phyloP scores from a whole-genome alignment of 176 grass and related monocot species.

The Hyparrhenia diplandra region DNA sequence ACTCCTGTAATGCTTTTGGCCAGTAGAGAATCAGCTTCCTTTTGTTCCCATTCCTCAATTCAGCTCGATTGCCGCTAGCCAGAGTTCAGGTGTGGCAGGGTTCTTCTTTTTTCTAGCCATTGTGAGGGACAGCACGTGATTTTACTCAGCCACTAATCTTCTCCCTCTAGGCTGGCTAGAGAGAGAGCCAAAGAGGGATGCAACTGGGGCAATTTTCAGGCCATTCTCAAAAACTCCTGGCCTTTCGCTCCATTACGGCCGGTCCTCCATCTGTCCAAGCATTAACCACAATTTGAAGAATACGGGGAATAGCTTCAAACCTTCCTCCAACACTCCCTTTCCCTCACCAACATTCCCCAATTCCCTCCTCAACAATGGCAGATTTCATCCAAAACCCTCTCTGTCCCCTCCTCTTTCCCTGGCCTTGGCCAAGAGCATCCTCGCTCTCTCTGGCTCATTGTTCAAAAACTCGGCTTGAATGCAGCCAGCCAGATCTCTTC shows the following conservation, averaged over 20 bases:
- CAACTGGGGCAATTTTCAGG: constrained; percentile 67
- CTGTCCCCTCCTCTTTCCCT: constrained; percentile 94
- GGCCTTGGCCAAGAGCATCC: constrained; percentile 83
- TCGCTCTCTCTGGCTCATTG: constrained; percentile 93
- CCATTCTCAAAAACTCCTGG: constrained; percentile 78
- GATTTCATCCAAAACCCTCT: constrained; percentile 99
- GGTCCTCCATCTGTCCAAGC: constrained; percentile 93
- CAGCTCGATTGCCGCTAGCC: constrained; percentile 78
- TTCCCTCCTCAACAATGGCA: constrained; percentile 84
- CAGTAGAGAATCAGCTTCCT: constrained; percentile 75
- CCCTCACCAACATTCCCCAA: constrained; percentile 64
- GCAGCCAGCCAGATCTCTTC: constrained; percentile 96
- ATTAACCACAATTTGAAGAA: constrained; percentile 93
- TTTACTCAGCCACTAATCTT: constrained; percentile 74
- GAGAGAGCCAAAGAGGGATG: constrained; percentile 88
- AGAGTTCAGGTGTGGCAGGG: constrained; percentile 78
- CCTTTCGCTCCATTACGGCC: constrained; percentile 48
- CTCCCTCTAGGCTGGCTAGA: constrained; percentile 77
- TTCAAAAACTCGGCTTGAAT: constrained; percentile 98
- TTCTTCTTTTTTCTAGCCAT: constrained; percentile 93
- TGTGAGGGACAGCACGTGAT: constrained; percentile 81
- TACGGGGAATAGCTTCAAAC: constrained; percentile 70
- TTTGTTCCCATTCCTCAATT: constrained; percentile 77
- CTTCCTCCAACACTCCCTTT: constrained; percentile 82
- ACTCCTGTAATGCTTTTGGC: constrained; percentile 88